These are phyloP conservation scores for Petunia axillaris DNA, from an alignment of 257 asterid species.

Conservation along the genomic window DNA sequence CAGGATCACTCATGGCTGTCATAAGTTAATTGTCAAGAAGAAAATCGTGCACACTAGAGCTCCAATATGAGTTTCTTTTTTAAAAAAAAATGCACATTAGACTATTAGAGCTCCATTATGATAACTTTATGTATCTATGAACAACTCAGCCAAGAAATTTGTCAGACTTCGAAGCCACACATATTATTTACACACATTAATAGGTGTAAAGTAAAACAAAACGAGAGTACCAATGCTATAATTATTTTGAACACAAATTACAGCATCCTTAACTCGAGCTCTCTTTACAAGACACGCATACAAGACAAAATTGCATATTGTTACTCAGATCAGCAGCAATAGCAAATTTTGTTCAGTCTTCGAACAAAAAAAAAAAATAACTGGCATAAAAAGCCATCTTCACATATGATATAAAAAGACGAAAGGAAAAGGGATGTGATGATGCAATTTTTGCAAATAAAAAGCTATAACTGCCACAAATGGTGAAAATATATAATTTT, in stretches of 20 bases:
- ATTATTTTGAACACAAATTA: neutral
- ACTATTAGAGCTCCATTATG: too few relatives aligned
- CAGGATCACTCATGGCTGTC: constrained; percentile 27
- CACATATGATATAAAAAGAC: neutral
- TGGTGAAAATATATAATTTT: neutral
- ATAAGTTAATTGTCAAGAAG: neutral
- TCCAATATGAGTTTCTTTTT: neutral
- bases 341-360: neutral
- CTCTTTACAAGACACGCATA: constrained; percentile 10
- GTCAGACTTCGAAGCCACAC: neutral
- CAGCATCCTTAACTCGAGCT: constrained; percentile 11
- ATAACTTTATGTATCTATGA: neutral
- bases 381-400: neutral
- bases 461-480: neutral
- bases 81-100: neutral
- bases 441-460: neutral
- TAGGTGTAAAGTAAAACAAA: constrained; percentile 1
- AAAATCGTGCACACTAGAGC: neutral
- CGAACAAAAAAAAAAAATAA: neutral
- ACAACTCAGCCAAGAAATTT: neutral
- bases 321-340: neutral
- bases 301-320: neutral
- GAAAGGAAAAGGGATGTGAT: neutral
- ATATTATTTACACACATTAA: neutral
- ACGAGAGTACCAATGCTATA: neutral